Evolutionary conservation across 2,329 filamentous ascomycete genomes (phyloP).

Genomic region (Dothideomycetidae sp.): DNA sequence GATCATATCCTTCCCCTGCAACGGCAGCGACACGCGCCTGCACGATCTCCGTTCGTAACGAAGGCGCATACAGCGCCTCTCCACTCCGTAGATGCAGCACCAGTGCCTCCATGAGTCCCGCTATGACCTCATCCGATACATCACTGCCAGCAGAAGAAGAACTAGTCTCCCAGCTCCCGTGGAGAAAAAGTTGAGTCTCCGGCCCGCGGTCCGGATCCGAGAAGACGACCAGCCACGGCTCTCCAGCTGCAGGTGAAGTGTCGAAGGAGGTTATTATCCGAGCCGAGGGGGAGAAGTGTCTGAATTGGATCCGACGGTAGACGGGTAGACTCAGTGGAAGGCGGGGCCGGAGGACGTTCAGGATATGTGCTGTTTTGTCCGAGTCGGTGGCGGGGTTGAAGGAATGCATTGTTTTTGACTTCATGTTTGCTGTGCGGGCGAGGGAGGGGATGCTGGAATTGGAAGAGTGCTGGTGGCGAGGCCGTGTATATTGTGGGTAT

Average conservation of each 20-base stretch:
- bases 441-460: no score
- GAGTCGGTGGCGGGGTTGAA: slow-evolving; percentile 9
- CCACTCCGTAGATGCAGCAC: background rate
- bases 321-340: slow-evolving; percentile 47
- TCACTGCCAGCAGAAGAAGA: background rate
- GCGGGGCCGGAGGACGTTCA: slow-evolving; percentile 35
- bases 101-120: background rate
- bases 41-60: background rate
- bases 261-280: slow-evolving; percentile 22
- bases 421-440: no score
- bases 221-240: slow-evolving; percentile 42
- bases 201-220: slow-evolving; percentile 45
- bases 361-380: slow-evolving; percentile 33
- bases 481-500: no score
- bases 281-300: slow-evolving; percentile 26
- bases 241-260: slow-evolving; percentile 24
- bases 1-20: background rate
- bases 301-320: slow-evolving; percentile 49
- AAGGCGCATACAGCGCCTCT: background rate
- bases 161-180: slow-evolving; percentile 26
- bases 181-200: slow-evolving; percentile 53
- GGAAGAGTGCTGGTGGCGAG: no score
- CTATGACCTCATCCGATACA: background rate
- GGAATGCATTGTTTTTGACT: slow-evolving; percentile 1
- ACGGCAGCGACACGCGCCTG: background rate